A percentile compares a stretch with the other conserved stretches of the same genome.
phyloP scores from a whole-genome alignment of 441 rosid genomes.

The Dalechampia spathulata region DNA sequence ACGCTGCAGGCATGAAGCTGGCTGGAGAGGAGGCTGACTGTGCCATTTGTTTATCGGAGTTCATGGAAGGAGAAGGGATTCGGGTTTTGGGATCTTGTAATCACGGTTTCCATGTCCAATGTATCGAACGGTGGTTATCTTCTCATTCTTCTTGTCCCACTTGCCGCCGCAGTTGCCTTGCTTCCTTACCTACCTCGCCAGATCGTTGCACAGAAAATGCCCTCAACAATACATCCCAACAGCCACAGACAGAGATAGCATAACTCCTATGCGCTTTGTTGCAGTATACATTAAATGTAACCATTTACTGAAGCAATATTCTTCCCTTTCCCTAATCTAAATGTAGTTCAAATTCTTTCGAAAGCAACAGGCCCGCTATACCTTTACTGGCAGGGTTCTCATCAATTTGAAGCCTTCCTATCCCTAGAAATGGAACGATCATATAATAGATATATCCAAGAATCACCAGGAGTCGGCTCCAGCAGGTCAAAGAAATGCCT shows the following conservation, averaged over 20 bases:
- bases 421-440: too few relatives aligned
- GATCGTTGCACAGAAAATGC: constrained; percentile 2
- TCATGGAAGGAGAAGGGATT: constrained; percentile 59
- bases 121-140: constrained; percentile 58
- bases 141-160: constrained; percentile 67
- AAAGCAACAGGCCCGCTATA: too few relatives aligned
- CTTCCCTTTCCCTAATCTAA: background rate
- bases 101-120: constrained; percentile 68
- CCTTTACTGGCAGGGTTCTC: too few relatives aligned
- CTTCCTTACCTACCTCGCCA: constrained; percentile 16
- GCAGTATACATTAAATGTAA: background rate
- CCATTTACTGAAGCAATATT: background rate
- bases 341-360: too few relatives aligned
- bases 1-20: constrained; percentile 37
- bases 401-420: too few relatives aligned
- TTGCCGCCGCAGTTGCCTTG: constrained; percentile 51
- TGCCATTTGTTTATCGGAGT: constrained; percentile 73
- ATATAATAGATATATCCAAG: too few relatives aligned
- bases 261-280: background rate
- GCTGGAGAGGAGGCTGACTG: constrained; percentile 58
- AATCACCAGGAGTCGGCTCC: too few relatives aligned
- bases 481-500: too few relatives aligned
- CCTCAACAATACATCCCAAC: background rate
- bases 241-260: background rate
- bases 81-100: constrained; percentile 55